phyloP scores from a whole-genome alignment of 305 asterid species.

The Rubia tinctorum region DNA sequence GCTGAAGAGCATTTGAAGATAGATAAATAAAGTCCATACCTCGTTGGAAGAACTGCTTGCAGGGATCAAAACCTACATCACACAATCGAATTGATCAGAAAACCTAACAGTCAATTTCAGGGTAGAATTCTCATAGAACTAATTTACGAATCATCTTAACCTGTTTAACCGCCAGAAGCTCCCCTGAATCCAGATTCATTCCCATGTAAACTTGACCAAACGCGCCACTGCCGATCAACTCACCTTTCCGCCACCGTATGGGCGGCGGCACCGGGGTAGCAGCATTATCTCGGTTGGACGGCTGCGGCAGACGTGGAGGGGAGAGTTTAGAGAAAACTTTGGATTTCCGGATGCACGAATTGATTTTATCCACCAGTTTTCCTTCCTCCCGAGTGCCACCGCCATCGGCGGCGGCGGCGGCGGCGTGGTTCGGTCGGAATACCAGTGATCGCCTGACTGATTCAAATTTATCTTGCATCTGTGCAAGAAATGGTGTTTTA shows the following conservation, averaged over 20 bases:
- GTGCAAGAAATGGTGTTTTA: slow-evolving; percentile 15
- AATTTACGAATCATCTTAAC: slow-evolving; percentile 22
- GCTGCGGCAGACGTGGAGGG: slow-evolving; percentile 26
- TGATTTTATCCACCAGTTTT: slow-evolving; percentile 62
- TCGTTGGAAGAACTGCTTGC: slow-evolving; percentile 61
- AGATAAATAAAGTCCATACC: slow-evolving; percentile 25
- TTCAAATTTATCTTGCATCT: slow-evolving; percentile 87
- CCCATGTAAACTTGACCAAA: slow-evolving; percentile 98
- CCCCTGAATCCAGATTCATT: slow-evolving; percentile 94
- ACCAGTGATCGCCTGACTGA: slow-evolving; percentile 90
- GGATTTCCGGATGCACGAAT: slow-evolving; percentile 77
- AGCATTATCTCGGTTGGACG: slow-evolving; percentile 13
- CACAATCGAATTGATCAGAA: slow-evolving; percentile 9
- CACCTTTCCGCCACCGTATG: slow-evolving; percentile 93
- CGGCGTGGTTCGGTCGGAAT: slow-evolving; percentile 37
- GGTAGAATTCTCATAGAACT: neutral
- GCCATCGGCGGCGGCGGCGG: slow-evolving; percentile 35
- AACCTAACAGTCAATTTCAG: slow-evolving; percentile 5
- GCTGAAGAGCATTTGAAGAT: neutral
- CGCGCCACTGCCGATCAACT: slow-evolving; percentile 95
- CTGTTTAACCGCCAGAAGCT: slow-evolving; percentile 94
- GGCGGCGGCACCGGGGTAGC: slow-evolving; percentile 18
- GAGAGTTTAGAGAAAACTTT: slow-evolving; percentile 42
- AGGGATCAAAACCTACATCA: slow-evolving; percentile 69
- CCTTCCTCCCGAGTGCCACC: slow-evolving; percentile 11